phyloP scores from a whole-genome alignment of 768 basidiomycete species.

The Boletus eberwhitei region DNA sequence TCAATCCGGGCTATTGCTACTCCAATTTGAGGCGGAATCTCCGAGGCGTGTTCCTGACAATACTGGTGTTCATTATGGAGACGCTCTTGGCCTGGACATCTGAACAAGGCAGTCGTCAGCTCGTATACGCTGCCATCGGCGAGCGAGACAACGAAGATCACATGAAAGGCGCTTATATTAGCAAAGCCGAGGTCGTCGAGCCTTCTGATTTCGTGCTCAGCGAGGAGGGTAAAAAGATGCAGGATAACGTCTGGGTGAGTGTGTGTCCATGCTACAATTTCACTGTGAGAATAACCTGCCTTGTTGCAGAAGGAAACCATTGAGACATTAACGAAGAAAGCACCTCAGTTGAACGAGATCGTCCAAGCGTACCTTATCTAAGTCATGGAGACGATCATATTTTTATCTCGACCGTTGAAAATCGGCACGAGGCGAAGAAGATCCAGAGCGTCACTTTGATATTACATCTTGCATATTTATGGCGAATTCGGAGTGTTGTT shows the following conservation, averaged over 20 bases:
- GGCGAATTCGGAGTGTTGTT: too few species aligned
- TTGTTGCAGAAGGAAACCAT: constrained; percentile 19
- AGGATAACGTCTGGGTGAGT: constrained; percentile 37
- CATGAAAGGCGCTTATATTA: constrained; percentile 24
- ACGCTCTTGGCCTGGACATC: constrained; percentile 16
- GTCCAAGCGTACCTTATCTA: constrained; percentile 9
- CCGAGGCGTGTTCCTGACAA: neutral
- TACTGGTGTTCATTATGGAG: constrained; percentile 2
- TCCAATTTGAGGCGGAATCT: constrained; percentile 21
- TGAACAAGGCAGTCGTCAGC: constrained; percentile 35
- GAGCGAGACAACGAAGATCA: constrained; percentile 17
- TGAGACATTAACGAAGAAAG: constrained; percentile 14
- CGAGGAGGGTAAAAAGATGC: constrained; percentile 25
- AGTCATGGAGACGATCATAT: neutral
- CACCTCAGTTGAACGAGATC: constrained; percentile 13
- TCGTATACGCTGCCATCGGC: constrained; percentile 32
- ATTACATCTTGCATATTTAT: too few species aligned
- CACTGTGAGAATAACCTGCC: neutral
- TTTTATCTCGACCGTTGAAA: too few species aligned
- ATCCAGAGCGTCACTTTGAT: too few species aligned
- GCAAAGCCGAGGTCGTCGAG: constrained; percentile 13
- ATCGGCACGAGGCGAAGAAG: too few species aligned
- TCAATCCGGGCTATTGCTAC: constrained; percentile 32
- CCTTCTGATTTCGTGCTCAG: constrained; percentile 34
- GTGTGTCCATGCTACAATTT: neutral